Evolutionary conservation across 108 stramenopile genomes (phyloP).

Genomic region (Stephanodiscus minutulus): DNA sequence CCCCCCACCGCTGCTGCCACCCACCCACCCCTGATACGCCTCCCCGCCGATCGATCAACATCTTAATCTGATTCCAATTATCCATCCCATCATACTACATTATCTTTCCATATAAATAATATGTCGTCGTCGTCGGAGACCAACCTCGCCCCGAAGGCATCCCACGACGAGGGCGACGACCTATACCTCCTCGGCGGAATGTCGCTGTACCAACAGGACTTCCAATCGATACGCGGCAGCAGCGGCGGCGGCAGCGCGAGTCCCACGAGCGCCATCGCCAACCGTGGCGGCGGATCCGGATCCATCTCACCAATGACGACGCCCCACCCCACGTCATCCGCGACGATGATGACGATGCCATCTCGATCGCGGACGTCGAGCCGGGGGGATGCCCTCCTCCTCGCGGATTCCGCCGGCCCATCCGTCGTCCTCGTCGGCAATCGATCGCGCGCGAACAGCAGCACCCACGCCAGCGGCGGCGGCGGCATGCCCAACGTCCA

Average conservation of each 20-base stretch:
- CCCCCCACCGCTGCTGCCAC: too few relatives aligned
- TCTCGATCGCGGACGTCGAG: constrained; percentile 12
- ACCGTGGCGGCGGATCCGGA: background rate
- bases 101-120: too few relatives aligned
- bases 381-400: background rate
- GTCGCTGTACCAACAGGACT: too few relatives aligned
- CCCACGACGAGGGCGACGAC: background rate
- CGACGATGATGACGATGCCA: too few relatives aligned
- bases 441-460: constrained; percentile 13
- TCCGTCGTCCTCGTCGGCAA: background rate
- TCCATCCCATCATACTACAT: too few relatives aligned
- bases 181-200: background rate
- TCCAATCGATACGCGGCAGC: constrained; percentile 3
- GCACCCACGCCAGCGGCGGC: background rate
- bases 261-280: constrained; percentile 4
- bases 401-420: too few relatives aligned
- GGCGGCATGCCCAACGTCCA: background rate
- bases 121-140: background rate
- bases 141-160: constrained; percentile 30
- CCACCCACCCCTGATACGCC: too few relatives aligned
- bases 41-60: too few relatives aligned
- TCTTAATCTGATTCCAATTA: too few relatives aligned
- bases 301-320: background rate
- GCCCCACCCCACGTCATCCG: background rate
- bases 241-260: background rate